Conservation (phyloP, 352 stramenopile genomes). For the Phytopythium mirpurense region DNA sequence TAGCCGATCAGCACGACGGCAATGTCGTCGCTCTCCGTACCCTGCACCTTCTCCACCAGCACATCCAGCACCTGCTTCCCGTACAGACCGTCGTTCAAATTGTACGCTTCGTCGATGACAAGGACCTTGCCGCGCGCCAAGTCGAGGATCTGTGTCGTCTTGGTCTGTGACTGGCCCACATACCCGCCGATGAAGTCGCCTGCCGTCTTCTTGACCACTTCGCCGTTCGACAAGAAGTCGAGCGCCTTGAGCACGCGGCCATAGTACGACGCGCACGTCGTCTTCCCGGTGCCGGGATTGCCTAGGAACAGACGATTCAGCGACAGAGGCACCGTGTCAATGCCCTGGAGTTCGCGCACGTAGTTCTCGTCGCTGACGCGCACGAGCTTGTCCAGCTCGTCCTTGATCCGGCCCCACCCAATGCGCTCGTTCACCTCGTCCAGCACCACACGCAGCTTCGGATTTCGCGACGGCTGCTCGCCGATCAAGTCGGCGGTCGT, state of each 20-base stretch:
- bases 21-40: conserved; percentile 83
- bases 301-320: conserved; percentile 90
- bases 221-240: conserved; percentile 87
- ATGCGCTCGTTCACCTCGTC: conserved; percentile 69
- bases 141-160: conserved; percentile 82
- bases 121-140: conserved; percentile 85
- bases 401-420: conserved; percentile 76
- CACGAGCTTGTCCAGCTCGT: conserved; percentile 69
- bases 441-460: conserved; percentile 50
- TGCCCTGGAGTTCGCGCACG: conserved; percentile 66
- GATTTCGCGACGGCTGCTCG: conserved; percentile 69
- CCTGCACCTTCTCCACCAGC: conserved; percentile 90
- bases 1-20: conserved; percentile 92
- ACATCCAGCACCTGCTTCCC: conserved; percentile 82
- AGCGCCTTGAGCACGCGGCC: conserved; percentile 84
- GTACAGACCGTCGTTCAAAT: conserved; percentile 64
- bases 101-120: conserved; percentile 94
- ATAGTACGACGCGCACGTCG: conserved; percentile 87
- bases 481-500: conserved; percentile 71
- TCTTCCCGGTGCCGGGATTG: conserved; percentile 92
- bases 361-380: conserved; percentile 81
- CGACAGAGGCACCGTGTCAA: conserved; percentile 49
- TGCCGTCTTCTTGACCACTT: conserved; percentile 85
- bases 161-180: conserved; percentile 85
- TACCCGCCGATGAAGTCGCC: conserved; percentile 81